Conservation (phyloP, 441 rosid genomes). For the Gossypium davidsonii region DNA sequence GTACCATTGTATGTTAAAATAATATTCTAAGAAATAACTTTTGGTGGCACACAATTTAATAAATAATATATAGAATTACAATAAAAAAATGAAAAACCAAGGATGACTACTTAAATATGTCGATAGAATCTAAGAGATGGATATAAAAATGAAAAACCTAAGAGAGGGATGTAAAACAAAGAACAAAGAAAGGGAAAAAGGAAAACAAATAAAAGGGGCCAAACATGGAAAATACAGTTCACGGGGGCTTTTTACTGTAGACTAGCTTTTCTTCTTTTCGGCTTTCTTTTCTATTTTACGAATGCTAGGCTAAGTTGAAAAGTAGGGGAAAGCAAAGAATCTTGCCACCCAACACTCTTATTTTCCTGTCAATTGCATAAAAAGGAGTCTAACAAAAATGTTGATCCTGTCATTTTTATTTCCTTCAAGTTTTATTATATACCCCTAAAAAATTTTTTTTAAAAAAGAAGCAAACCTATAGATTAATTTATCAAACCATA, state of each 20-base stretch:
- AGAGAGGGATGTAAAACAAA: neutral
- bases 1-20: too few species aligned
- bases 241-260: constrained; percentile 18
- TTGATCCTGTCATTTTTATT: neutral
- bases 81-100: too few species aligned
- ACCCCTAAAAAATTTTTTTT: too few species aligned
- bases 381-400: neutral
- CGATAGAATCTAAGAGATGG: too few species aligned
- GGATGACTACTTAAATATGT: too few species aligned
- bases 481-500: too few species aligned
- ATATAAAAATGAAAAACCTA: too few species aligned
- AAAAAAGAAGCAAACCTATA: too few species aligned
- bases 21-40: too few species aligned
- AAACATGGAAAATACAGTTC: constrained; percentile 13
- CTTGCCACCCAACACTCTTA: neutral
- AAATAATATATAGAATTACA: too few species aligned
- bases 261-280: neutral
- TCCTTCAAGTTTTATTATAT: too few species aligned
- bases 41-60: too few species aligned
- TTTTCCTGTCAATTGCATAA: neutral
- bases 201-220: neutral
- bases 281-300: constrained; percentile 10
- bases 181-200: neutral
- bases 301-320: constrained; percentile 25
- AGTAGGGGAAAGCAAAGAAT: constrained; percentile 24